Evolutionary conservation across 1,284 basidiomycete genomes (phyloP).

Genomic region (Xerocomus minutiporus): DNA sequence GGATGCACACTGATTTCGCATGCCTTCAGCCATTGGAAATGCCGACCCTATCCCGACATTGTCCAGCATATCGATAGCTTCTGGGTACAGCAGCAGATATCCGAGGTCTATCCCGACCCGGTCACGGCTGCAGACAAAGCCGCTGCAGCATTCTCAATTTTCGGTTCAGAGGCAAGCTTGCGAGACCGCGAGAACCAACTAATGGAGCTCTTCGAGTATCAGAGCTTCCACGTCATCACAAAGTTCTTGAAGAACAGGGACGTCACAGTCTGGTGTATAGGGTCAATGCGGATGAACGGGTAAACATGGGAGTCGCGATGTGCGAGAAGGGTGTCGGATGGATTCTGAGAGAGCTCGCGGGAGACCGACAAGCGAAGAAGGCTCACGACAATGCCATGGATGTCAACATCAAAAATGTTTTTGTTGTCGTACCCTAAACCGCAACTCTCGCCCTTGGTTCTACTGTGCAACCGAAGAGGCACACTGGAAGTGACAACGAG

Average conservation of each 20-base stretch:
- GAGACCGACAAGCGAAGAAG: constrained; percentile 63
- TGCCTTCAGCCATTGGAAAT: too few species aligned
- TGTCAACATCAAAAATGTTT: constrained; percentile 54
- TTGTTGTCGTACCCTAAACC: constrained; percentile 69
- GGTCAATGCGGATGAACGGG: constrained; percentile 77
- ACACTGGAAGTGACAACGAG: constrained; percentile 63
- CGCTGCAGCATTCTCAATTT: constrained; percentile 77
- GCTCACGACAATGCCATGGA: constrained; percentile 67
- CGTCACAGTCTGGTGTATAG: constrained; percentile 45
- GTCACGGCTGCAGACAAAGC: constrained; percentile 94
- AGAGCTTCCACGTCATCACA: constrained; percentile 87
- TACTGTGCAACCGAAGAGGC: constrained; percentile 79
- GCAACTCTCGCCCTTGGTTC: constrained; percentile 88
- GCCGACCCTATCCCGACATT: too few species aligned
- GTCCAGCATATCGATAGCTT: constrained; percentile 74
- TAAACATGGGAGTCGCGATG: constrained; percentile 98
- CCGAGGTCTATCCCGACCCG: constrained; percentile 88
- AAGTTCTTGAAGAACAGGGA: constrained; percentile 95
- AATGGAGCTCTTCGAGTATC: constrained; percentile 96
- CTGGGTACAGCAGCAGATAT: constrained; percentile 96
- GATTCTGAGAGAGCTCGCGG: constrained; percentile 87
- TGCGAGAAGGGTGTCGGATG: constrained; percentile 94
- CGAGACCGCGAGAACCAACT: constrained; percentile 96
- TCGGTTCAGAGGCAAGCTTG: constrained; percentile 84
- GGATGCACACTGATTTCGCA: too few species aligned